Conservation (phyloP, 192 early-diverging fungal genomes). For the Geosiphon pyriformis region DNA sequence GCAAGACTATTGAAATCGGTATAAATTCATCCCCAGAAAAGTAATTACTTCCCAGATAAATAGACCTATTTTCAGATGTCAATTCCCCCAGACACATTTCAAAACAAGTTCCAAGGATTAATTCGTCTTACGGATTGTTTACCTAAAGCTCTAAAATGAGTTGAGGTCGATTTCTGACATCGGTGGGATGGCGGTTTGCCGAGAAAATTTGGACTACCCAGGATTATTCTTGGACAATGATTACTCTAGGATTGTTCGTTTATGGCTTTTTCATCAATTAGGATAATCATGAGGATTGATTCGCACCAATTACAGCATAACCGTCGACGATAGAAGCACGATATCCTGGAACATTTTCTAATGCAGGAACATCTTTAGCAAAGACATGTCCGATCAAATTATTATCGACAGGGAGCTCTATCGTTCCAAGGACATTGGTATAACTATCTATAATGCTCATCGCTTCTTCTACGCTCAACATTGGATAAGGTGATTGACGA, state of each 20-base stretch:
- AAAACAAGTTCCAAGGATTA: no score
- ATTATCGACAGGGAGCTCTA: conserved; percentile 38
- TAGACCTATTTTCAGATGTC: no score
- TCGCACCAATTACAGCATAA: conserved; percentile 79
- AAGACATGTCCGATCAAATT: conserved; percentile 60
- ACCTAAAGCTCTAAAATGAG: background rate
- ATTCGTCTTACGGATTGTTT: no score
- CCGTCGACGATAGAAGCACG: conserved; percentile 90
- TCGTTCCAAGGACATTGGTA: conserved; percentile 29
- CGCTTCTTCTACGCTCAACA: conserved; percentile 69
- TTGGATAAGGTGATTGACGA: conserved; percentile 78
- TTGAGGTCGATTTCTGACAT: background rate
- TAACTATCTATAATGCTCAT: conserved; percentile 45
- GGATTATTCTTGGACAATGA: no score
- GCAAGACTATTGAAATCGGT: no score
- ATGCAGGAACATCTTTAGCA: conserved; percentile 67
- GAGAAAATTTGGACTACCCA: no score
- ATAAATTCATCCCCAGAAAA: no score
- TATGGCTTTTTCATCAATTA: no score
- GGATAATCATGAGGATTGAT: background rate
- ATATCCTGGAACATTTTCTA: conserved; percentile 77
- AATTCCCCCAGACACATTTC: no score
- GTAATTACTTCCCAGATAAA: no score
- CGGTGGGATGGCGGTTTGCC: no score
- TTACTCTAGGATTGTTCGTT: no score